These are phyloP conservation scores for Syzygium aromaticum DNA, from an alignment of 345 rosid species.

Conservation along the genomic window DNA sequence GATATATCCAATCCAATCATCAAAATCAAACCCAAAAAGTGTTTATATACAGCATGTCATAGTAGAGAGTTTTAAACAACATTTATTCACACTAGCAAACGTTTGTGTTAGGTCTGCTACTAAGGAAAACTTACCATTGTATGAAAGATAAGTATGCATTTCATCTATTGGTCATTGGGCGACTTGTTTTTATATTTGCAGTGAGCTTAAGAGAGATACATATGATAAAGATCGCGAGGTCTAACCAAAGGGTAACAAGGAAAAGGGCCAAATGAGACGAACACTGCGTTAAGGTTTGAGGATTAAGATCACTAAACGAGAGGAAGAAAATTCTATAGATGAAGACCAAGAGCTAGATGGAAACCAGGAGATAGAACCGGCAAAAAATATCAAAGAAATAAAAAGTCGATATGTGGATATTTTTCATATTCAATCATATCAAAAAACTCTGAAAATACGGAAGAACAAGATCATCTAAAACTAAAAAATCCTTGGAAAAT, in stretches of 20 bases:
- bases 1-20: not conserved
- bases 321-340: not conserved
- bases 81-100: not conserved
- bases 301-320: not conserved
- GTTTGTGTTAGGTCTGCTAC: not conserved
- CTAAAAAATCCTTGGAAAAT: not conserved
- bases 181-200: not conserved
- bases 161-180: not conserved
- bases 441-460: not conserved
- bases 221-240: not conserved
- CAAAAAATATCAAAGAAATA: not conserved
- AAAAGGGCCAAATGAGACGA: not conserved
- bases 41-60: not conserved
- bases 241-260: not conserved
- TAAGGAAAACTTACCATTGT: not conserved
- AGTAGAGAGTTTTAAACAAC: not conserved
- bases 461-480: not conserved
- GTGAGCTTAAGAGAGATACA: not conserved
- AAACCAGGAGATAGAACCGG: not conserved
- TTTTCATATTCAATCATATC: not conserved
- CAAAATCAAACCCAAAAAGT: not conserved
- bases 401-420: not conserved
- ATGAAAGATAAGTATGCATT: not conserved
- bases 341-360: not conserved
- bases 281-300: not conserved